phyloP scores from a whole-genome alignment of 2,329 filamentous ascomycete genomes.

The Pseudogymnoascus sp. region DNA sequence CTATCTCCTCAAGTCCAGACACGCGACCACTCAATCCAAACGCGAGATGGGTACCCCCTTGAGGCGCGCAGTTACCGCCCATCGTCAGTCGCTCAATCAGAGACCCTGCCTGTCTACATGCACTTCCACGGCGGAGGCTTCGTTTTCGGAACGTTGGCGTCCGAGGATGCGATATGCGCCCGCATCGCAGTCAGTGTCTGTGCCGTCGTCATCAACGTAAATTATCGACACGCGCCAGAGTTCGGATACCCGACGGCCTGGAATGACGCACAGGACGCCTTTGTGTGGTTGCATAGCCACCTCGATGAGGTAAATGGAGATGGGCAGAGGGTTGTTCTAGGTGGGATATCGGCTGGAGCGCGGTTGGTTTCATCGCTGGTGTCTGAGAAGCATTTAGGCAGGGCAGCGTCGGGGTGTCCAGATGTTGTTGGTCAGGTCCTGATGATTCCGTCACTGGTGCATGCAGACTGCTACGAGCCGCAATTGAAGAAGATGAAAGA shows the following conservation, averaged over 20 bases:
- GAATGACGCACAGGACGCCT: neutral
- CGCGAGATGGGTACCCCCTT: constrained; percentile 37
- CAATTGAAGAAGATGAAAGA: constrained; percentile 31
- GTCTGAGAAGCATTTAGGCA: constrained; percentile 30
- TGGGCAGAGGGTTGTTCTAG: constrained; percentile 33
- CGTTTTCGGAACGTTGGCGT: constrained; percentile 33
- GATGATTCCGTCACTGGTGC: constrained; percentile 40
- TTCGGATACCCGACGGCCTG: constrained; percentile 26
- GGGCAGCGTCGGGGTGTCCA: neutral
- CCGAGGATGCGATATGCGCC: constrained; percentile 35
- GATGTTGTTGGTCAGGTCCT: constrained; percentile 37
- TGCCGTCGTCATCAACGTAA: constrained; percentile 35
- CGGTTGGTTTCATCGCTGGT: constrained; percentile 36
- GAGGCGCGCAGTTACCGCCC: constrained; percentile 41
- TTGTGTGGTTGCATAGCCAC: constrained; percentile 41
- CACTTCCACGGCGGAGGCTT: constrained; percentile 28
- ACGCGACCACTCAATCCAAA: constrained; percentile 31
- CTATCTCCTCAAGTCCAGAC: constrained; percentile 24
- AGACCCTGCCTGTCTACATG: constrained; percentile 31
- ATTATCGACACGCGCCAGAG: constrained; percentile 35
- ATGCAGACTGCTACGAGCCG: constrained; percentile 10
- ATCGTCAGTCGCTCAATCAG: constrained; percentile 16
- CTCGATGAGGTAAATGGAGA: constrained; percentile 33
- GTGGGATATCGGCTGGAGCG: constrained; percentile 41
- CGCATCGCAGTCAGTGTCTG: constrained; percentile 31